phyloP scores from a whole-genome alignment of 345 rosid genomes.

The Litchi chinensis region DNA sequence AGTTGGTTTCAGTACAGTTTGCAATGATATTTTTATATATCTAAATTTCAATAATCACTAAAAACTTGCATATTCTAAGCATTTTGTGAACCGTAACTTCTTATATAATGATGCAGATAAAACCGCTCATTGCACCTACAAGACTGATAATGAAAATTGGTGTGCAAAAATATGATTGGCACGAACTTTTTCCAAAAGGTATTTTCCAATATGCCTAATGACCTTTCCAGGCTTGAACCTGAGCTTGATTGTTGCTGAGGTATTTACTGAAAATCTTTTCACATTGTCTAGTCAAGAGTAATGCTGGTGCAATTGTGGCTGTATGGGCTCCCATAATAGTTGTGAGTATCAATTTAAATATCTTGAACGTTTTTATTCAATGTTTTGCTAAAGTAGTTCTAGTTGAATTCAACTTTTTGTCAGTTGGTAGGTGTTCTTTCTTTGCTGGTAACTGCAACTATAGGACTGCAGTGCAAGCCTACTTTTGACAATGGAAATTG shows the following conservation, averaged over 20 bases:
- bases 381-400: constrained; percentile 8
- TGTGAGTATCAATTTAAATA: constrained; percentile 50
- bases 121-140: constrained; percentile 85
- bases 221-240: constrained; percentile 10
- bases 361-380: constrained; percentile 1
- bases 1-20: not conserved
- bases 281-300: constrained; percentile 65
- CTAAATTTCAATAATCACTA: constrained; percentile 7
- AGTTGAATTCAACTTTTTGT: constrained; percentile 3
- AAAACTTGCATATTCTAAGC: constrained; percentile 1
- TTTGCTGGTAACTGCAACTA: too few species aligned
- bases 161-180: constrained; percentile 76
- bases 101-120: constrained; percentile 61
- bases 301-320: constrained; percentile 89
- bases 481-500: constrained; percentile 5
- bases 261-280: constrained; percentile 27
- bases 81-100: constrained; percentile 7
- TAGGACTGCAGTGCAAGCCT: not conserved
- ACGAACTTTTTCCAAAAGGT: constrained; percentile 89
- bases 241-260: constrained; percentile 4
- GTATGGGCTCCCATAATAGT: constrained; percentile 94
- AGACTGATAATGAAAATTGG: constrained; percentile 74
- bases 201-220: constrained; percentile 8
- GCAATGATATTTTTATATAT: not conserved
- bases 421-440: not conserved